A percentile compares a stretch with the other conserved stretches of the same genome.
These are phyloP conservation scores for Paracoccidioides lutzii DNA, from an alignment of 2,329 filamentous ascomycete genomes.

Conservation along the genomic window DNA sequence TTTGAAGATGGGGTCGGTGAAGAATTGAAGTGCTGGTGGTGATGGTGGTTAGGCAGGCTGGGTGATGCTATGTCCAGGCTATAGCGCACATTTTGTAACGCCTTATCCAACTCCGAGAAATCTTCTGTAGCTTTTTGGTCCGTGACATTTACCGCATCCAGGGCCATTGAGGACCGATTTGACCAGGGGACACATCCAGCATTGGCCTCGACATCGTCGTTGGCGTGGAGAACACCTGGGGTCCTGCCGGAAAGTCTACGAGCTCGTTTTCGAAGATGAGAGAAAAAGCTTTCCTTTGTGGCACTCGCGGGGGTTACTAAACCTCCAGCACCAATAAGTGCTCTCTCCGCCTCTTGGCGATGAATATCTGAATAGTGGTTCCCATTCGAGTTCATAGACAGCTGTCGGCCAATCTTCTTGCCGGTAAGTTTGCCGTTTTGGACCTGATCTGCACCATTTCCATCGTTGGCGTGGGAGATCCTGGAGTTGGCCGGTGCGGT, in stretches of 20 bases:
- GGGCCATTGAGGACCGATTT: slow-evolving; percentile 69
- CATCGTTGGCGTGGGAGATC: slow-evolving; percentile 41
- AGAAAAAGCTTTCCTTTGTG: slow-evolving; percentile 88
- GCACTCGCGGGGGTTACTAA: slow-evolving; percentile 61
- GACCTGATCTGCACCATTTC: slow-evolving; percentile 14
- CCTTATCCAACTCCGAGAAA: slow-evolving; percentile 48
- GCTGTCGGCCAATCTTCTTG: slow-evolving; percentile 89
- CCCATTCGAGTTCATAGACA: slow-evolving; percentile 81
- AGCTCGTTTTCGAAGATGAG: slow-evolving; percentile 85
- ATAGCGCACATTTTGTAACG: slow-evolving; percentile 47
- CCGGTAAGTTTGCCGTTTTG: slow-evolving; percentile 47
- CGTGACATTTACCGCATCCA: slow-evolving; percentile 47
- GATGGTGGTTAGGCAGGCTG: slow-evolving; percentile 26
- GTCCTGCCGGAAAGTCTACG: slow-evolving; percentile 85
- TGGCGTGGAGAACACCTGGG: slow-evolving; percentile 59
- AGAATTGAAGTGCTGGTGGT: slow-evolving; percentile 2
- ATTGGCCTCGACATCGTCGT: slow-evolving; percentile 84
- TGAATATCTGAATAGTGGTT: slow-evolving; percentile 89
- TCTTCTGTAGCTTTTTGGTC: slow-evolving; percentile 36
- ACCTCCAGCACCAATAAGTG: slow-evolving; percentile 68
- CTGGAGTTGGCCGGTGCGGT: slow-evolving; percentile 73
- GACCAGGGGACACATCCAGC: slow-evolving; percentile 83
- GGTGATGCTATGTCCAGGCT: slow-evolving; percentile 38
- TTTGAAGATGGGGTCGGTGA: slow-evolving; percentile 17
- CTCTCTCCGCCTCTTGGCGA: slow-evolving; percentile 79